phyloP scores from a whole-genome alignment of 805 yeast genomes.

The Lipomyces orientalis region DNA sequence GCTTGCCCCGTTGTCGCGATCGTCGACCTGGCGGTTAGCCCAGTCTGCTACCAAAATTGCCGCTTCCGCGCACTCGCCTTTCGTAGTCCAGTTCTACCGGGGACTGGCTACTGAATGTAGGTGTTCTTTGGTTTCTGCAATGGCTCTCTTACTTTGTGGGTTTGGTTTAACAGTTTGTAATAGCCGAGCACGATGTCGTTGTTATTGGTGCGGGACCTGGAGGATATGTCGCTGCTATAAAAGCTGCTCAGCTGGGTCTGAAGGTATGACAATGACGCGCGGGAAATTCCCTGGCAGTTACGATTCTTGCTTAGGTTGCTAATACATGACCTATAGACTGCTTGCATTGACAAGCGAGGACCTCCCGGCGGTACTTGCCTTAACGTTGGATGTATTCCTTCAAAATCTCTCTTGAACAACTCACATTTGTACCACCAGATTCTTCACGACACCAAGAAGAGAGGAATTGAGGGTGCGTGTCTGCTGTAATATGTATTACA shows the following conservation, averaged over 20 bases:
- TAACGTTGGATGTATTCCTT: slow-evolving; percentile 98
- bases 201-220: slow-evolving; percentile 99
- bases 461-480: slow-evolving; percentile 81
- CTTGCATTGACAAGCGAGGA: slow-evolving; percentile 97
- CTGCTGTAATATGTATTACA: not conserved
- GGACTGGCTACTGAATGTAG: slow-evolving; percentile 35
- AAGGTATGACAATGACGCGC: slow-evolving; percentile 46
- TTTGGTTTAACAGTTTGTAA: not conserved
- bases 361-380: slow-evolving; percentile 97
- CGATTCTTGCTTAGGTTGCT: not conserved
- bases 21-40: slow-evolving; percentile 21
- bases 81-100: slow-evolving; percentile 21
- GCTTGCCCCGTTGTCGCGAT: slow-evolving; percentile 12
- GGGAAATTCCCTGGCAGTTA: not conserved
- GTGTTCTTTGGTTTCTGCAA: not conserved
- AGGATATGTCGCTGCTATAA: slow-evolving; percentile 98
- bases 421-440: slow-evolving; percentile 91
- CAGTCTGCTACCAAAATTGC: slow-evolving; percentile 15
- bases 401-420: slow-evolving; percentile 93
- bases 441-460: slow-evolving; percentile 75
- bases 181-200: slow-evolving; percentile 78
- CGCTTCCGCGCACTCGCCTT: slow-evolving; percentile 9
- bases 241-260: slow-evolving; percentile 94
- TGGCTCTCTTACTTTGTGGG: not conserved
- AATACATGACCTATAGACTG: slow-evolving; percentile 55